Base-by-base conservation (phyloP, 108 stramenopile species). In the Nitzschia putrida region DNA sequence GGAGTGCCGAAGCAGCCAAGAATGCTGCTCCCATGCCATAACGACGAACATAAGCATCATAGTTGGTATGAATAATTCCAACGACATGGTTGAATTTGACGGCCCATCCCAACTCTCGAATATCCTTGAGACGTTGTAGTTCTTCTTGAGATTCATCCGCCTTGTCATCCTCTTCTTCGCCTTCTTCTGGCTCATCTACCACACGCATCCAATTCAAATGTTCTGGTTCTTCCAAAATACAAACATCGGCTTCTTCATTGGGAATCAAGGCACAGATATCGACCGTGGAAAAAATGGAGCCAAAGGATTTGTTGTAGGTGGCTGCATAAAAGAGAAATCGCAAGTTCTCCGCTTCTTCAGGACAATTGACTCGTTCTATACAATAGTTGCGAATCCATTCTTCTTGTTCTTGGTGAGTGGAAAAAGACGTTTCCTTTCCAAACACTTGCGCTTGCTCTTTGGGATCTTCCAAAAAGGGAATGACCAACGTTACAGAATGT, bases 51-150 rank as follows among this genome's bases (percentile, higher is more conserved):
- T 97, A 97, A 20, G 83, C 93, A 50, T 85, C 70, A 78, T 97
- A 97, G 77, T 97, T 96, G 53, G 97, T 96, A 83, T 96, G 97
- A 7, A 89, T 77, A 57, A 94, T 81, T n/a, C 97, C 97, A 7
- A 96, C 85, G n/a, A 96, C 95, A 78, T 95, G 89, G 41, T 69
- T 64, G 66, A 96, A 97, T n/a, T 93, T 81, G 45, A 73, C 56
- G 11, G 85, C 81, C 97, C 97, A 97, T 59, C 91, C 84, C 49
- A 73, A 79, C 60, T 75, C 77, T 12, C 68, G 80, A 57, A 56
- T 52, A 20, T 79, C 60, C 55, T 52, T 22, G 23, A 25, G 14
- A 3, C 23, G n/a, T 7, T 26, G 22, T 50, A 13, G 34, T 53
- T 25, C 41, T 56, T 66, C 63, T 22, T 40, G 21, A 18, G 25